phyloP scores from a whole-genome alignment of 106 monocot species.

The Narthecium ossifragum region DNA sequence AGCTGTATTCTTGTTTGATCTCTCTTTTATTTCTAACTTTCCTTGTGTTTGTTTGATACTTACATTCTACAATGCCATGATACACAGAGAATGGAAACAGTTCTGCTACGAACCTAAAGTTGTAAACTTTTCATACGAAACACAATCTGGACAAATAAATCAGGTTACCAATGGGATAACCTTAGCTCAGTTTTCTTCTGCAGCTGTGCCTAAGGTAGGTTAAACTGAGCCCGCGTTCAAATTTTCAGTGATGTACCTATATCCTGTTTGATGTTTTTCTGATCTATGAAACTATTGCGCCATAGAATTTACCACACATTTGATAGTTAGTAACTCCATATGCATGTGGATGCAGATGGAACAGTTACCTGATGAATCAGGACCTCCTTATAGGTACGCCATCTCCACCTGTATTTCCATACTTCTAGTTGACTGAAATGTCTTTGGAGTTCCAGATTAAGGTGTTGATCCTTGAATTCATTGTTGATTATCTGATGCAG shows the following conservation, averaged over 20 bases:
- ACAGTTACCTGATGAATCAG: slow-evolving; percentile 14
- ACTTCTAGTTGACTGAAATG: too few species aligned
- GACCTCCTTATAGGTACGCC: slow-evolving; percentile 23
- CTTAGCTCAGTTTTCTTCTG: slow-evolving; percentile 65
- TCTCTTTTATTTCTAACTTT: not conserved
- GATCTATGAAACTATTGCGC: not conserved
- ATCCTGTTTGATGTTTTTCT: not conserved
- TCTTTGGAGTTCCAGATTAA: too few species aligned
- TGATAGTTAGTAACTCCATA: too few species aligned
- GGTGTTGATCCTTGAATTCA: too few species aligned
- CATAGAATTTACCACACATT: too few species aligned
- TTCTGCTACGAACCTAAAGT: slow-evolving; percentile 51
- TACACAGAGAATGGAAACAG: slow-evolving; percentile 50
- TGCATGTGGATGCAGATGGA: slow-evolving; percentile 26
- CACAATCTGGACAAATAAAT: slow-evolving; percentile 10
- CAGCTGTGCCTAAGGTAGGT: slow-evolving; percentile 45
- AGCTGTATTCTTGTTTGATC: not conserved
- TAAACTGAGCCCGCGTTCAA: not conserved
- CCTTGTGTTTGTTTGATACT: not conserved
- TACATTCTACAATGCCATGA: not conserved
- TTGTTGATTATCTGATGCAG: too few species aligned
- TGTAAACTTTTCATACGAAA: slow-evolving; percentile 38
- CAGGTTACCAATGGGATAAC: slow-evolving; percentile 20
- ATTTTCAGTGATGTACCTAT: too few species aligned
- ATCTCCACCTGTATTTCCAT: too few species aligned